Base-by-base conservation (phyloP, 352 stramenopile genomes). In the Phytophthora citricola region DNA sequence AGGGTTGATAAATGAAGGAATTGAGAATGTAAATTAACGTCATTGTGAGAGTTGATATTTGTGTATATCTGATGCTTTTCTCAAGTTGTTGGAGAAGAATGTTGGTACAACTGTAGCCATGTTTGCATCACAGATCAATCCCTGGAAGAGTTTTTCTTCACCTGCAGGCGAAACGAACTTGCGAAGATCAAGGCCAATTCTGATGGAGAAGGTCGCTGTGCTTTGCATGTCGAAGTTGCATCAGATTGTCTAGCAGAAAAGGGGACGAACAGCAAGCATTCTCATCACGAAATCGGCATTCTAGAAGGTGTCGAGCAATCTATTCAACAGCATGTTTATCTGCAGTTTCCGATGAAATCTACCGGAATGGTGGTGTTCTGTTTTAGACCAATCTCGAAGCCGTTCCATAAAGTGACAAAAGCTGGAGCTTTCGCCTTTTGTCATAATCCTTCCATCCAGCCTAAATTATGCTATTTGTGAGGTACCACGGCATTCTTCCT, bases 91-190 rank as follows among this genome's bases (percentile, higher is more conserved):
- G 48, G 31, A 45, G 12, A 27, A 15, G 49, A 57, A 57, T 57
- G 49, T 46, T 36, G 49, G 49, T 57, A 26, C n/a, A 53, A 40
- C 2, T 53, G 46, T 53, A 40, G 46, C 29, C 46, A 53, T 53
- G 14, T 24, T 26, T 40, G 38, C 46, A 36, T 9, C 15, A 38
- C 17, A 31, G 5, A 14, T 14, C 36, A 41, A 41, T 39, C 12
- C 32, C 40, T 41, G 15, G 15, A 43, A 9, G 17, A 44, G 15
- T 20, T 26, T 43, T 5, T 20, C 1, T 20, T 20, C 17, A 20
- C 17, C 17, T 20, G 17, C 17, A 20, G 17, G 17, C 17, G 0
- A 20, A 20, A 0, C 17, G 17, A 20, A 20, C 17, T 20, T 20
- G 17, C 17, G 17, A 20, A 20, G 17, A 20, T 20, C 17, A 20